Percentiles rank a stretch among this genome's conserved stretches.
Conservation (phyloP, 257 asterid species). For the Coffea eugenioides region DNA sequence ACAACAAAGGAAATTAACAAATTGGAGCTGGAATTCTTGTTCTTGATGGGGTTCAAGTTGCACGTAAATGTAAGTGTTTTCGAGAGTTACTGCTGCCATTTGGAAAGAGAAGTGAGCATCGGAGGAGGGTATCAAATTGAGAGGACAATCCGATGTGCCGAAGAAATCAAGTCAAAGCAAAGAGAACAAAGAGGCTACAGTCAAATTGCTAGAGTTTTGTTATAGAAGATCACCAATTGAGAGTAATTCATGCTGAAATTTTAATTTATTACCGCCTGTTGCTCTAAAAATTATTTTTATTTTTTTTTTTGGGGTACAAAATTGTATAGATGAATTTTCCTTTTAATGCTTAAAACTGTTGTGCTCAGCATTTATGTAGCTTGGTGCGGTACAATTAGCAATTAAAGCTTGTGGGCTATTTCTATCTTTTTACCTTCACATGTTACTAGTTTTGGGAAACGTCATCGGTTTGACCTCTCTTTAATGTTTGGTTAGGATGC, state of each 20-base stretch:
- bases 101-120: slow-evolving; percentile 89
- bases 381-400: background rate
- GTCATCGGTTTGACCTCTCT: background rate
- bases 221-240: slow-evolving; percentile 17
- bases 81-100: slow-evolving; percentile 88
- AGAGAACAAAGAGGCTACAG: slow-evolving; percentile 32
- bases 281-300: background rate
- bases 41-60: slow-evolving; percentile 77
- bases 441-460: no score
- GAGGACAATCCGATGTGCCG: slow-evolving; percentile 87
- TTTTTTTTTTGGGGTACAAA: background rate
- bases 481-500: background rate
- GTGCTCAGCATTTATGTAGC: background rate
- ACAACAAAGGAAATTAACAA: slow-evolving; percentile 56
- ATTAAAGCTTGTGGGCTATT: background rate
- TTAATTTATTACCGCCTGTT: background rate
- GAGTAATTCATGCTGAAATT: no score
- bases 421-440: no score
- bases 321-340: background rate
- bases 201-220: slow-evolving; percentile 34
- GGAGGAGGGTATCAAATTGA: slow-evolving; percentile 97
- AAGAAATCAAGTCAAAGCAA: slow-evolving; percentile 69
- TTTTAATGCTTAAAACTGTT: background rate
- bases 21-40: slow-evolving; percentile 67
- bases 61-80: slow-evolving; percentile 91